Base-by-base conservation (phyloP, 1,284 basidiomycete species). In the Cryptococcus floricola region DNA sequence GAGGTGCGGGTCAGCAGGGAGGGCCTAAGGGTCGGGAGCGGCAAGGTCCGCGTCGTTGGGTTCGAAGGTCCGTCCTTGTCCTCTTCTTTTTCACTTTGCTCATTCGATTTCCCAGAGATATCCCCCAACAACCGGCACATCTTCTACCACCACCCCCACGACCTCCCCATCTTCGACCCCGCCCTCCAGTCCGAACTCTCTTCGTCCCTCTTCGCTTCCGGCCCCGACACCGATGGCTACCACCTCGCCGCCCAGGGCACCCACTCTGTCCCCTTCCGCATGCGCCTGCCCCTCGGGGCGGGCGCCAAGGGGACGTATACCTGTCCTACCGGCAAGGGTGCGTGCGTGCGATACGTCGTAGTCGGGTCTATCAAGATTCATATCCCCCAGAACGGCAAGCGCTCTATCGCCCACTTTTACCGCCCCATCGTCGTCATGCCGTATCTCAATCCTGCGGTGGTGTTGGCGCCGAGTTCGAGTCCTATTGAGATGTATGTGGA, bases 331-430 rank as follows among this genome's bases (percentile, higher is more conserved):
- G 81, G 84, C 5, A 73, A 71, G 57, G 70, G 70, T 4, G 70
- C 76, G 9, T 79, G 82, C n/a, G 82, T 95, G 18, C 84, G 85
- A 50, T 95, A 95, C 73, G 89, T 96, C 53, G 85, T 85, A 3
- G 88, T 95, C 75, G 84, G 88, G 3, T 91, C 89, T 2, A 80
- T 93, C 71, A 88, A 89, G 76, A 83, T 96, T 51, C 88, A 88
- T 71, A 85, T 90, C 54, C 73, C 83, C 2, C 76, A 79, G 41
- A 81, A 83, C 1, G 78, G 77, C 44, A 81, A 82, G 67, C 81
- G 85, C 8, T 91, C 89, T 5, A 88, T 96, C 48, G 88, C 92
- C 0, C 93, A 97, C 74, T 95, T 96, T 71, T 96, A 95, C 75
- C 86, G 93, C 3, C 81, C 87, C 39, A 86, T 91, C 67, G 84